Conservation (phyloP, 2,329 filamentous ascomycete genomes). For the Trichothecium roseum region DNA sequence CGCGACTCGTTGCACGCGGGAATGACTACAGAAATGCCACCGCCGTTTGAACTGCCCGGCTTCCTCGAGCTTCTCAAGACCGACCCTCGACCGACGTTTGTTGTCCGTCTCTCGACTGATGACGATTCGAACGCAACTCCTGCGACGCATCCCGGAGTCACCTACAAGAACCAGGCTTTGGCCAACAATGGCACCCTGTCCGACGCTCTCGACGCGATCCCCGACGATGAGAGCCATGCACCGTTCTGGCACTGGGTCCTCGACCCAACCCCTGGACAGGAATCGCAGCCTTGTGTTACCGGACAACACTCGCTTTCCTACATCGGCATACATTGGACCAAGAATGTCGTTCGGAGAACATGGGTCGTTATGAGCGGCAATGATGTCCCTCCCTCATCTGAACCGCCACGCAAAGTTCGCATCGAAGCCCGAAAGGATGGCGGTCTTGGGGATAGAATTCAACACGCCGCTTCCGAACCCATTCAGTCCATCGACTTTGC, state of each 20-base stretch:
- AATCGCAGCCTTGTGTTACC: constrained; percentile 1
- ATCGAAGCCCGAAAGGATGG: constrained; percentile 14
- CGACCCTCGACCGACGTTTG: constrained; percentile 31
- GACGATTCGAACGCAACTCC: neutral
- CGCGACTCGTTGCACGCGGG: neutral
- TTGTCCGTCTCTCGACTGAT: constrained; percentile 14
- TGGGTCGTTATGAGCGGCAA: constrained; percentile 30
- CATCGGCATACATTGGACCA: constrained; percentile 25
- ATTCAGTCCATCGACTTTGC: constrained; percentile 10
- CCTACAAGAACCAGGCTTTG: constrained; percentile 28
- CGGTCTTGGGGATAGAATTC: constrained; percentile 7
- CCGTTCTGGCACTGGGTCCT: constrained; percentile 29
- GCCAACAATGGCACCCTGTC: constrained; percentile 17
- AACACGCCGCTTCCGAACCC: constrained; percentile 1
- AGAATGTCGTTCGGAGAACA: constrained; percentile 18
- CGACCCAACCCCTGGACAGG: constrained; percentile 8
- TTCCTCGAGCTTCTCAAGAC: constrained; percentile 28
- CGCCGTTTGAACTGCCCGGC: constrained; percentile 12
- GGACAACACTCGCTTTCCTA: constrained; percentile 17
- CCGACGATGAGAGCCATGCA: constrained; percentile 16
- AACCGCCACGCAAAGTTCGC: constrained; percentile 20
- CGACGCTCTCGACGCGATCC: constrained; percentile 17
- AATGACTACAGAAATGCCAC: constrained; percentile 2
- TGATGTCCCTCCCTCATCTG: constrained; percentile 18
- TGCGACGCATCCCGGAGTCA: constrained; percentile 8